Evolutionary conservation across 2,329 filamentous ascomycete genomes (phyloP).

Genomic region (Cladophialophora yegresii): DNA sequence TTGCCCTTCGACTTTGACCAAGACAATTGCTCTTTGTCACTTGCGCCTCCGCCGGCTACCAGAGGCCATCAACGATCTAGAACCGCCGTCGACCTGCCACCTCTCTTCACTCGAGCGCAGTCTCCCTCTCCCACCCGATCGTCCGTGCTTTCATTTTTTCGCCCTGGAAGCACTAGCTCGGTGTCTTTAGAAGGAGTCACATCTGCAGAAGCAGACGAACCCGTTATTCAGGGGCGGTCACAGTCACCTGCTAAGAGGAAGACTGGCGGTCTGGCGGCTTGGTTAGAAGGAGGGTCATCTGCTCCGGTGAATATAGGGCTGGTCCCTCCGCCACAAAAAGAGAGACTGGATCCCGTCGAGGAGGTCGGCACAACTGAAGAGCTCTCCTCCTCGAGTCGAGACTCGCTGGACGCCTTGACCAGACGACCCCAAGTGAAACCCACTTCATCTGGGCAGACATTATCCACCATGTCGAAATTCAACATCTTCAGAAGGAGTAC

Average conservation of each 20-base stretch:
- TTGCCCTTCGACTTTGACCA: constrained; percentile 20
- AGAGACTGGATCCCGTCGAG: constrained; percentile 33
- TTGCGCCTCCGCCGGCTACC: constrained; percentile 32
- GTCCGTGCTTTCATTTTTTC: constrained; percentile 35
- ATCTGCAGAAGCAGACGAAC: constrained; percentile 22
- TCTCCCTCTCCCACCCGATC: constrained; percentile 34
- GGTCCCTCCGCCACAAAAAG: constrained; percentile 38
- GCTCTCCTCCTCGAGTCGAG: constrained; percentile 27
- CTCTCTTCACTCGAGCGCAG: constrained; percentile 24
- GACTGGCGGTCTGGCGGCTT: constrained; percentile 46
- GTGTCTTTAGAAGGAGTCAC: constrained; percentile 33
- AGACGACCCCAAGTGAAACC: constrained; percentile 34
- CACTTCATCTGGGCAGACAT: constrained; percentile 39
- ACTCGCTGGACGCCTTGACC: constrained; percentile 27
- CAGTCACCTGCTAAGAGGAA: constrained; percentile 26
- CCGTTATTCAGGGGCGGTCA: constrained; percentile 16
- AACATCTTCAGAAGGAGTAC: constrained; percentile 48
- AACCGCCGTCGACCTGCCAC: constrained; percentile 33
- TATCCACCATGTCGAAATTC: constrained; percentile 42
- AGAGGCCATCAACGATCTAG: constrained; percentile 33
- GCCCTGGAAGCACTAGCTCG: constrained; percentile 29
- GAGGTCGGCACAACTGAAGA: constrained; percentile 29
- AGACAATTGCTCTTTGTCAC: constrained; percentile 19
- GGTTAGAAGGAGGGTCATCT: constrained; percentile 55
- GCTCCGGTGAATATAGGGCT: constrained; percentile 53